Percentiles rank a stretch among this genome's conserved stretches.
Evolutionary conservation across 768 basidiomycete species (phyloP).

Genomic region (Fistulinella prunicolor): DNA sequence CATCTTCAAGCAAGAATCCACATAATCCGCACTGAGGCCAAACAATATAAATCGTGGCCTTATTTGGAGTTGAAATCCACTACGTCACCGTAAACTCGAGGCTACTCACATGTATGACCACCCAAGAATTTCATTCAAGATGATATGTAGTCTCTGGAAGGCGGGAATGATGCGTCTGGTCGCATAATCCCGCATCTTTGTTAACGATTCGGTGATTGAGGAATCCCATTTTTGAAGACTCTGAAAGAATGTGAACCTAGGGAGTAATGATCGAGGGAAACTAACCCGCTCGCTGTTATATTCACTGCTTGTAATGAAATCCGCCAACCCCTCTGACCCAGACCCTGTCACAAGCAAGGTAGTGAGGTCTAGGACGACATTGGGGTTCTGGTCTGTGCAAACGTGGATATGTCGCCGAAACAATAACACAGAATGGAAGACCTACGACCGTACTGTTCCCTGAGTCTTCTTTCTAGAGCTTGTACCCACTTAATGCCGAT

Average conservation of each 20-base stretch:
- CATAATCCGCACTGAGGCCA: slow-evolving; percentile 48
- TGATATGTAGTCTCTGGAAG: slow-evolving; percentile 70
- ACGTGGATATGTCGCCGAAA: slow-evolving; percentile 11
- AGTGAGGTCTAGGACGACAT: slow-evolving; percentile 70
- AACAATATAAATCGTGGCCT: slow-evolving; percentile 61
- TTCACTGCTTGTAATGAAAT: slow-evolving; percentile 75
- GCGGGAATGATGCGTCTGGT: slow-evolving; percentile 71
- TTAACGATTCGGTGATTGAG: slow-evolving; percentile 64
- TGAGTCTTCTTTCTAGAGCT: slow-evolving; percentile 60
- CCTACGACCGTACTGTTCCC: slow-evolving; percentile 65
- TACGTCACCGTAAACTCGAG: slow-evolving; percentile 9
- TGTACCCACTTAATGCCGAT: slow-evolving; percentile 72
- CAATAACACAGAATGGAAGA: slow-evolving; percentile 12
- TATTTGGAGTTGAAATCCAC: slow-evolving; percentile 13
- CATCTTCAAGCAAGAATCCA: slow-evolving; percentile 52
- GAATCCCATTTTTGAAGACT: slow-evolving; percentile 82
- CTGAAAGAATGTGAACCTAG: slow-evolving; percentile 39
- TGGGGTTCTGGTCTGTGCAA: slow-evolving; percentile 53
- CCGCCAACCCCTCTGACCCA: slow-evolving; percentile 64
- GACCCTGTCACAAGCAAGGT: slow-evolving; percentile 67
- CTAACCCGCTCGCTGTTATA: slow-evolving; percentile 79
- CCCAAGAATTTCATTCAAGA: slow-evolving; percentile 75
- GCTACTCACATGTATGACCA: slow-evolving; percentile 68
- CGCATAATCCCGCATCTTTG: slow-evolving; percentile 69
- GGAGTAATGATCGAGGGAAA: slow-evolving; percentile 10